These are phyloP conservation scores for Acmispon strigosus DNA, from an alignment of 306 rosid genomes.

Conservation along the genomic window DNA sequence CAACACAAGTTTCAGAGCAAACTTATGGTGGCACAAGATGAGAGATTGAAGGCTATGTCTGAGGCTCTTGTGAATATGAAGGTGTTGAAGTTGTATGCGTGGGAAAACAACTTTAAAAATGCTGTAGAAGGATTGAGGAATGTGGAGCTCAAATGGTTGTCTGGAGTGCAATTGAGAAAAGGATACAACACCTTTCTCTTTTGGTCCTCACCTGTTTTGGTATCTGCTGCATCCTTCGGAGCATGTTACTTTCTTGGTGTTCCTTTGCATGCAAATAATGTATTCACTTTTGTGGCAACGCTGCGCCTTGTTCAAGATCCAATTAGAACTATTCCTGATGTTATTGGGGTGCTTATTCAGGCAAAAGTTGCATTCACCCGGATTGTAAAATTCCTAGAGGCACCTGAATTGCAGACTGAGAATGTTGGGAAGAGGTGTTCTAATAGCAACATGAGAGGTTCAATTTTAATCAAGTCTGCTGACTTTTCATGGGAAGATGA, in stretches of 20 bases:
- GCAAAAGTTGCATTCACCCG: slow-evolving; percentile 74
- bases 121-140: slow-evolving; percentile 53
- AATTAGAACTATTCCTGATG: slow-evolving; percentile 57
- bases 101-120: slow-evolving; percentile 73
- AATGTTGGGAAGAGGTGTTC: slow-evolving; percentile 25
- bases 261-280: slow-evolving; percentile 76
- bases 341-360: slow-evolving; percentile 71
- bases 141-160: slow-evolving; percentile 64
- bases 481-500: slow-evolving; percentile 73
- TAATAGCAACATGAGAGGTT: slow-evolving; percentile 19
- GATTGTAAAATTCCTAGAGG: slow-evolving; percentile 60
- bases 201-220: slow-evolving; percentile 74
- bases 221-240: slow-evolving; percentile 81
- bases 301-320: slow-evolving; percentile 93
- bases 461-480: slow-evolving; percentile 52
- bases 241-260: slow-evolving; percentile 70
- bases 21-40: slow-evolving; percentile 82
- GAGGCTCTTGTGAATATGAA: slow-evolving; percentile 87
- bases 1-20: slow-evolving; percentile 72
- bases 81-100: slow-evolving; percentile 76
- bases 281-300: slow-evolving; percentile 85
- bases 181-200: slow-evolving; percentile 56
- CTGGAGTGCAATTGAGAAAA: slow-evolving; percentile 56
- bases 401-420: slow-evolving; percentile 56
- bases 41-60: slow-evolving; percentile 54